These are phyloP conservation scores for Epichloe aotearoae DNA, from an alignment of 2,329 filamentous ascomycete genomes.

Conservation along the genomic window DNA sequence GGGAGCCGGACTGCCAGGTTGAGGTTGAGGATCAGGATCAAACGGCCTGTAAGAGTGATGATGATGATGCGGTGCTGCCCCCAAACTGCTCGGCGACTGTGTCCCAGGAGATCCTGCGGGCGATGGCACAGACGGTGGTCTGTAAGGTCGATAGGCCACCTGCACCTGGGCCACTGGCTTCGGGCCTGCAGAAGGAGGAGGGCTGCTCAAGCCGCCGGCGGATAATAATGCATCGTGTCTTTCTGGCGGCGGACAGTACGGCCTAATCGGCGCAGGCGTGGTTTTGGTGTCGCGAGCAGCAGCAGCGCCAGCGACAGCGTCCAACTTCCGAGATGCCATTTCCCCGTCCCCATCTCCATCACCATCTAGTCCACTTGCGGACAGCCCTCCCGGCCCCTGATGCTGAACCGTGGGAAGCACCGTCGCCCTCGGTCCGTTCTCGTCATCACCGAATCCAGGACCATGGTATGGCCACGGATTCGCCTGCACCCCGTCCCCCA, in stretches of 20 bases:
- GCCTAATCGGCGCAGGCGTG: slow-evolving; percentile 14
- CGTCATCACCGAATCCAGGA: slow-evolving; percentile 6
- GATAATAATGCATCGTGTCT: not conserved
- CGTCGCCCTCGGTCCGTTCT: slow-evolving; percentile 3
- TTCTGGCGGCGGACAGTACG: slow-evolving; percentile 13
- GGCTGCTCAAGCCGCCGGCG: not conserved
- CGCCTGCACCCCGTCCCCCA: slow-evolving; percentile 8
- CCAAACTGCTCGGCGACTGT: not conserved
- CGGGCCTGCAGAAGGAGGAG: not conserved
- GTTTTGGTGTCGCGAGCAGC: slow-evolving; percentile 4
- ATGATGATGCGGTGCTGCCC: slow-evolving; percentile 11
- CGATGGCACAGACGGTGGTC: slow-evolving; percentile 10
- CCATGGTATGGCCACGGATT: slow-evolving; percentile 22
- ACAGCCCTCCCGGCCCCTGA: not conserved
- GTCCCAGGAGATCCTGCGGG: not conserved
- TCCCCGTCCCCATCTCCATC: no score
- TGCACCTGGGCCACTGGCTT: not conserved
- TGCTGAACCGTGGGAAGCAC: not conserved
- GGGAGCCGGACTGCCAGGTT: not conserved
- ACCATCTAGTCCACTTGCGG: not conserved
- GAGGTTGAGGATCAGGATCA: not conserved
- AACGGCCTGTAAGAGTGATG: slow-evolving; percentile 9
- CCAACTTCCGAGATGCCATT: no score
- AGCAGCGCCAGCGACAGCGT: not conserved
- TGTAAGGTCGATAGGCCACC: slow-evolving; percentile 17